These are phyloP conservation scores for Cercospora sp. DNA, from an alignment of 2,329 filamentous ascomycete genomes.

Conservation along the genomic window DNA sequence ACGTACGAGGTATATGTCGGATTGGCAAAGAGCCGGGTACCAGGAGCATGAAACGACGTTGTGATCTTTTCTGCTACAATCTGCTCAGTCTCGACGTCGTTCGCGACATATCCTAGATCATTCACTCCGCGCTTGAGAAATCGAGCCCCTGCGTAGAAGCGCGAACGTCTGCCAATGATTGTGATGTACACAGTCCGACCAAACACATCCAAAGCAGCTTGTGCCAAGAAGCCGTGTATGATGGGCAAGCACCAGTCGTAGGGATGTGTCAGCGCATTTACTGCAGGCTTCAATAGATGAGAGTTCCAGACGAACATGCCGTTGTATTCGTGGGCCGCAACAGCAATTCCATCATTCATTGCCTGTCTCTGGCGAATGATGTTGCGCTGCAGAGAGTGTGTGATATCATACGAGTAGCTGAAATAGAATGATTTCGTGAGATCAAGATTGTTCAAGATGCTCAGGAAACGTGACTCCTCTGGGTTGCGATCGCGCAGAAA, in stretches of 20 bases:
- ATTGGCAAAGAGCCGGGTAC: constrained; percentile 79
- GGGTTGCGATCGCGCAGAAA: constrained; percentile 79
- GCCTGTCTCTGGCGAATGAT: constrained; percentile 77
- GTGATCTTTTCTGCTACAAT: constrained; percentile 94
- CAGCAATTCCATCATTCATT: constrained; percentile 63
- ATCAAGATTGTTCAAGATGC: constrained; percentile 88
- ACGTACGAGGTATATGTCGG: constrained; percentile 95
- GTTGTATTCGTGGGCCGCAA: constrained; percentile 67
- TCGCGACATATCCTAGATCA: constrained; percentile 92
- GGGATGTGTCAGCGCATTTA: constrained; percentile 69
- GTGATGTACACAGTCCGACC: constrained; percentile 88
- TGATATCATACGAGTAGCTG: constrained; percentile 97
- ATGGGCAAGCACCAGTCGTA: constrained; percentile 97
- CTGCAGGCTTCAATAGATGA: constrained; percentile 77
- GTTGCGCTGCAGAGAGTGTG: constrained; percentile 86
- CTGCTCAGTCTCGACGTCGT: constrained; percentile 98
- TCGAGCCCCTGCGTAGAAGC: constrained; percentile 89
- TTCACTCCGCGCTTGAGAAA: constrained; percentile 95
- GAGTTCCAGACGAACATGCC: constrained; percentile 99
- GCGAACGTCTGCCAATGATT: constrained; percentile 86
- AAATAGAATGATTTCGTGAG: constrained; percentile 93
- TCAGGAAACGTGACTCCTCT: constrained; percentile 85
- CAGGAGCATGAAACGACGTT: constrained; percentile 92
- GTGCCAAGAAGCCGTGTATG: constrained; percentile 94
- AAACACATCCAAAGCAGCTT: constrained; percentile 73